Base-by-base conservation (phyloP, 2,329 filamentous ascomycete species). In the Calonectria pseudoreteaudii region DNA sequence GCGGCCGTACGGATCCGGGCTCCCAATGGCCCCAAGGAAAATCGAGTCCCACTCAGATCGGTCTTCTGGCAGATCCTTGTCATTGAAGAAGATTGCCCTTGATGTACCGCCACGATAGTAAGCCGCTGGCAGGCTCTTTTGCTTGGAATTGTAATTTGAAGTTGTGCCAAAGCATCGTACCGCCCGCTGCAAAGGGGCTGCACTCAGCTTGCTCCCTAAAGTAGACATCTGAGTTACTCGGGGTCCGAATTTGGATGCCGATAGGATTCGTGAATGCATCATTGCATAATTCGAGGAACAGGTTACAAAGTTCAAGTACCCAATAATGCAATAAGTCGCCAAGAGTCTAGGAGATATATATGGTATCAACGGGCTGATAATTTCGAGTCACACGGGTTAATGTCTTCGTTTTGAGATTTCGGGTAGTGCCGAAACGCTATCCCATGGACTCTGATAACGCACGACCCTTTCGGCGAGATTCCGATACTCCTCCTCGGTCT, bases 21-120 rank as follows among this genome's bases (percentile, higher is more conserved):
- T 91, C 23, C 92, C 91, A 80, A 94, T 90, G 3, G 86, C 87
- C 5, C 87, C 85, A 28, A 86, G 86, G 74, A 93, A 91, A 31
- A 93, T 90, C 0, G 84, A 78, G 7, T 85, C 82, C 56, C 74
- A 72, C 16, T 66, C 31, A 18, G 53, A 69, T 14, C 47, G 47
- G 50, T 75, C 68, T 14, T 23, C 8, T 1, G 74, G 74, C 2
- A 75, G 71, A 6, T 75, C 74, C 16, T 74, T 66, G 18, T 68
- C 64, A 11, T 70, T 65, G 28, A 75, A 64, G 53, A 93, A 87
- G 23, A 93, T 84, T 20, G 90, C 91, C 62, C 91, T 87, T 4
- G 91, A 93, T 20, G 91, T 93, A 14, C 92, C 91, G 49, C 91
- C 91, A 50, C 91, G 89, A 81, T 92, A 93, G 82, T 92, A 93